phyloP scores from a whole-genome alignment of 345 rosid genomes.

The Gynandropsis gynandra region DNA sequence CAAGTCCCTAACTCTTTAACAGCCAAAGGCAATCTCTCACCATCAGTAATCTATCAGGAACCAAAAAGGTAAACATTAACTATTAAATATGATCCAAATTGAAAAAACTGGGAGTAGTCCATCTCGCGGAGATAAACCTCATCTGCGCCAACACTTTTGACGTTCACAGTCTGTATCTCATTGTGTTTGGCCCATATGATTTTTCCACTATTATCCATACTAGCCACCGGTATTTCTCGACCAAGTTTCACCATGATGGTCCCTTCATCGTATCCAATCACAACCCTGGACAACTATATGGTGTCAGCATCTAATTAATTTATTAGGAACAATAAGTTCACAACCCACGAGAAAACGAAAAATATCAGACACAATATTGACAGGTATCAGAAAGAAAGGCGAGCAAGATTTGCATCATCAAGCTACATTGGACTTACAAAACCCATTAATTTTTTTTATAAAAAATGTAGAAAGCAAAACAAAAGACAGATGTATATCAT shows the following conservation, averaged over 20 bases:
- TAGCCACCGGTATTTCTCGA: slow-evolving; percentile 94
- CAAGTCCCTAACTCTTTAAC: slow-evolving; percentile 96
- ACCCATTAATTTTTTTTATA: no score
- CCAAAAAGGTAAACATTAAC: slow-evolving; percentile 7
- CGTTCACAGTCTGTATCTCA: slow-evolving; percentile 95
- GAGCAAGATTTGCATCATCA: no score
- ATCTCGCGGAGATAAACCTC: slow-evolving; percentile 42
- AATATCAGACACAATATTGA: neutral
- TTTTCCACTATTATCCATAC: slow-evolving; percentile 98
- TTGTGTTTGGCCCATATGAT: slow-evolving; percentile 99
- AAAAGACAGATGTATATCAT: neutral
- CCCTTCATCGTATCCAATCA: slow-evolving; percentile 88
- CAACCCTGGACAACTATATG: slow-evolving; percentile 43
- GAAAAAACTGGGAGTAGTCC: slow-evolving; percentile 9
- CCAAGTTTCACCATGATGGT: slow-evolving; percentile 79
- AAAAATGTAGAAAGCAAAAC: no score
- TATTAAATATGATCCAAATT: neutral
- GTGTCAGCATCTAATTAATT: neutral
- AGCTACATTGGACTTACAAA: no score
- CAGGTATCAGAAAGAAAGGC: no score
- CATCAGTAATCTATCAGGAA: slow-evolving; percentile 69
- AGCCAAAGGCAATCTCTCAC: slow-evolving; percentile 93
- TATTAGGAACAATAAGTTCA: neutral
- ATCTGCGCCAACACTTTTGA: slow-evolving; percentile 87
- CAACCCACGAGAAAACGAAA: slow-evolving; percentile 1